Conservation (phyloP, 371 early-diverging fungal species). For the Rhizopus microsporus region DNA sequence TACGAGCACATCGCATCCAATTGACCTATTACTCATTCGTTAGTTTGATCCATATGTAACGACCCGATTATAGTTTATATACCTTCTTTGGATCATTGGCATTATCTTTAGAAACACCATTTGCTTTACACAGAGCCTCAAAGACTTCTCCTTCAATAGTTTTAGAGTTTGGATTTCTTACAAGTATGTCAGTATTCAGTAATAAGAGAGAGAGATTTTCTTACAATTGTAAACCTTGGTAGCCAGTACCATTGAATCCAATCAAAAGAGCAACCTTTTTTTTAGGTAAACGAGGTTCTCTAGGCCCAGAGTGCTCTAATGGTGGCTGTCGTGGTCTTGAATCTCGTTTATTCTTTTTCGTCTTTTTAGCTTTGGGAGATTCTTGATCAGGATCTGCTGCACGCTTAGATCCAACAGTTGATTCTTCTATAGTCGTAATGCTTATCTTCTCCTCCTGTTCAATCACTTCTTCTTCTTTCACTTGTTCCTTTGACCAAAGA, state of each 20-base stretch:
- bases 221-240: constrained; percentile 95
- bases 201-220: constrained; percentile 3
- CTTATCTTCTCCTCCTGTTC: too few species aligned
- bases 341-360: too few species aligned
- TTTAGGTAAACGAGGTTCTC: constrained; percentile 73
- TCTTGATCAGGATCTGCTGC: too few species aligned
- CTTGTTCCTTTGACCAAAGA: too few species aligned
- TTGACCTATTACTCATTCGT: constrained; percentile 2
- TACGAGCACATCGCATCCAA: constrained; percentile 94
- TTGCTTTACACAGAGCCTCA: constrained; percentile 71
- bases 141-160: constrained; percentile 86
- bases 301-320: constrained; percentile 16
- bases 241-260: constrained; percentile 95
- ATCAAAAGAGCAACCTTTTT: constrained; percentile 86
- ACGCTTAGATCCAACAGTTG: too few species aligned
- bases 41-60: neutral
- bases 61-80: constrained; percentile 1
- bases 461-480: too few species aligned
- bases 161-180: constrained; percentile 70
- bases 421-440: too few species aligned
- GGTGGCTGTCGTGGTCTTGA: too few species aligned
- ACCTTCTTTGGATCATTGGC: constrained; percentile 79
- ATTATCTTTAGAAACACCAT: constrained; percentile 81
- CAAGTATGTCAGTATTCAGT: neutral
- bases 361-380: too few species aligned